Evolutionary conservation across 805 yeast species (phyloP).

Genomic region (Schwanniomyces polymorphus): DNA sequence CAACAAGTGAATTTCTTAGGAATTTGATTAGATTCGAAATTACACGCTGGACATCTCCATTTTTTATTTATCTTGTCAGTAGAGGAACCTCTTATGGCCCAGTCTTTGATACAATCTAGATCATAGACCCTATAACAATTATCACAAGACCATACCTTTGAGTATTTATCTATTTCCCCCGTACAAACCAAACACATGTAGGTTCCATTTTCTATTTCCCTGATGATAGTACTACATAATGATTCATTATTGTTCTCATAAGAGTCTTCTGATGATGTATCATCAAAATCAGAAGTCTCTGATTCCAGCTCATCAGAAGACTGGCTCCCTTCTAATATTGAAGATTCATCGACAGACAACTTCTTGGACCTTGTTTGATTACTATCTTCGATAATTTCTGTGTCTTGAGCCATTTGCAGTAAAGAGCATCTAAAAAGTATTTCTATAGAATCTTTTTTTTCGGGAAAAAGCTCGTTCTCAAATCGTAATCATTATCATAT

Average conservation of each 20-base stretch:
- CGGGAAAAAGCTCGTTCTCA: not conserved
- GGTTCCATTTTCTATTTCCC: conserved; percentile 64
- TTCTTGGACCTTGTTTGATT: not conserved
- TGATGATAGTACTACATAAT: conserved; percentile 41
- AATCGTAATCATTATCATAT: not conserved
- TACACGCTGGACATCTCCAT: conserved; percentile 91
- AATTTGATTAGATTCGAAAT: conserved; percentile 45
- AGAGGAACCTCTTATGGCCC: conserved; percentile 80
- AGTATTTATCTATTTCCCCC: conserved; percentile 65
- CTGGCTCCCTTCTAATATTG: not conserved
- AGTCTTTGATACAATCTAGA: conserved; percentile 76
- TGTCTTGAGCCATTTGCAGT: not conserved
- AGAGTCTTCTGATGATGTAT: conserved; percentile 1
- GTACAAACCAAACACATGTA: conserved; percentile 90
- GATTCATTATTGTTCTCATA: conserved; percentile 8
- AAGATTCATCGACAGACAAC: not conserved
- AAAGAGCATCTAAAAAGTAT: not conserved
- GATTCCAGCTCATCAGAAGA: not conserved
- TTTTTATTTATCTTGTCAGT: conserved; percentile 51
- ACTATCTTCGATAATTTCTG: not conserved
- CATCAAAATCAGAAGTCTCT: conserved; percentile 1
- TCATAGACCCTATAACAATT: conserved; percentile 84
- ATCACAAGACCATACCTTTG: conserved; percentile 76
- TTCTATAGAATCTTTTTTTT: not conserved
- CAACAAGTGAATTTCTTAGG: conserved; percentile 73